phyloP scores from a whole-genome alignment of 257 asterid genomes.

The Solanum medicagineum region DNA sequence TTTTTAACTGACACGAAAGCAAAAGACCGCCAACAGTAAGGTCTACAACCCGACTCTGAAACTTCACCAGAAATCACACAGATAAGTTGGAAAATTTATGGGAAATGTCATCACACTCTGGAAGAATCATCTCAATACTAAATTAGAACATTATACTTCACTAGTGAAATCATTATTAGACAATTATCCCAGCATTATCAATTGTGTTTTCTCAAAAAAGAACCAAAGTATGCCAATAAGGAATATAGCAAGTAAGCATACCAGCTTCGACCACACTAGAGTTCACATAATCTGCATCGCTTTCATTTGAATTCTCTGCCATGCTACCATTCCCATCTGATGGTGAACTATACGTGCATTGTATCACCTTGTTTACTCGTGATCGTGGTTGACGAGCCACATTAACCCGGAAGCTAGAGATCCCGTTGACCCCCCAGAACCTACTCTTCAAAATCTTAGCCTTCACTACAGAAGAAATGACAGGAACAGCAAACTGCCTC shows the following conservation, averaged over 20 bases:
- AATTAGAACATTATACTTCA: not conserved
- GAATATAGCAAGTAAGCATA: constrained; percentile 5
- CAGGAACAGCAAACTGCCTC: constrained; percentile 27
- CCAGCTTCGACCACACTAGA: constrained; percentile 95
- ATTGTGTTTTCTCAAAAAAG: not conserved
- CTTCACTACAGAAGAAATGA: constrained; percentile 31
- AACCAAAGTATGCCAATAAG: not conserved
- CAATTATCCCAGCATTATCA: not conserved
- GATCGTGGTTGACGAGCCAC: constrained; percentile 11
- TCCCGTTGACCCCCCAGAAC: constrained; percentile 42
- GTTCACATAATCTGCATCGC: constrained; percentile 73
- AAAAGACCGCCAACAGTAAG: not conserved
- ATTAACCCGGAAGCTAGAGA: not conserved
- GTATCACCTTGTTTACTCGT: constrained; percentile 23
- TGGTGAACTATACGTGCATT: constrained; percentile 69
- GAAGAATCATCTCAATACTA: not conserved
- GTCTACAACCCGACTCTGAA: not conserved
- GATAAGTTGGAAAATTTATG: not conserved
- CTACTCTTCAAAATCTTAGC: constrained; percentile 32
- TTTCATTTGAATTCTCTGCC: constrained; percentile 68
- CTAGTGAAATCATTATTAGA: not conserved
- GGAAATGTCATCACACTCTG: not conserved
- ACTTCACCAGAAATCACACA: not conserved
- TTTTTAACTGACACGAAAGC: not conserved
- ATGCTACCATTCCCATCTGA: constrained; percentile 81